Percentiles rank a stretch among this genome's conserved stretches.
phyloP scores from a whole-genome alignment of 805 yeast species.

The Clavispora santaluciae region DNA sequence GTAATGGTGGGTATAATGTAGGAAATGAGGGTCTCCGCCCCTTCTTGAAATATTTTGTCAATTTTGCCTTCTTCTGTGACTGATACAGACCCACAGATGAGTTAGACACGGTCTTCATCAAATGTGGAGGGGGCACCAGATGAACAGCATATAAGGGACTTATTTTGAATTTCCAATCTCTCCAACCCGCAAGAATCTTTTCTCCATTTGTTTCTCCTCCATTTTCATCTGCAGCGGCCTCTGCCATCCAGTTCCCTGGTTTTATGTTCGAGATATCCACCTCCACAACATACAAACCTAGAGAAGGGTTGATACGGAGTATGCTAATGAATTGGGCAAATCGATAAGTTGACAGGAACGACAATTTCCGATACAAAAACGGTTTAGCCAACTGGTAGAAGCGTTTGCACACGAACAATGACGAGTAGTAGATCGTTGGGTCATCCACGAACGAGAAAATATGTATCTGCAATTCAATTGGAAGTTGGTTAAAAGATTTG shows the following conservation, averaged over 20 bases:
- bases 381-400: constrained; percentile 51
- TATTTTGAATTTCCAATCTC: constrained; percentile 81
- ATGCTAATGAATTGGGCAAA: constrained; percentile 75
- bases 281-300: constrained; percentile 52
- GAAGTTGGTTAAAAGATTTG: constrained; percentile 27
- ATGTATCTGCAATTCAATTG: constrained; percentile 38
- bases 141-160: constrained; percentile 56
- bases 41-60: constrained; percentile 15
- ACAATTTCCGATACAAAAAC: constrained; percentile 50
- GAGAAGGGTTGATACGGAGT: constrained; percentile 48
- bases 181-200: constrained; percentile 69
- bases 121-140: constrained; percentile 15
- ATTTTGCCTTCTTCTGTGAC: constrained; percentile 12
- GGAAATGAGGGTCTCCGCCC: constrained; percentile 3
- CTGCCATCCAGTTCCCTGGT: constrained; percentile 28
- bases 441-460: constrained; percentile 33
- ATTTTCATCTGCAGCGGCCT: constrained; percentile 7
- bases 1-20: not conserved
- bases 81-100: constrained; percentile 11
- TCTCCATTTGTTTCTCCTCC: constrained; percentile 1
- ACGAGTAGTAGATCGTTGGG: constrained; percentile 33
- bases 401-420: constrained; percentile 46
- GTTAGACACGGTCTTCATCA: constrained; percentile 12
- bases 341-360: constrained; percentile 66
- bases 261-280: constrained; percentile 53